These are phyloP conservation scores for Fusarium gaditjirri DNA, from an alignment of 2,329 filamentous ascomycete genomes.

Conservation along the genomic window DNA sequence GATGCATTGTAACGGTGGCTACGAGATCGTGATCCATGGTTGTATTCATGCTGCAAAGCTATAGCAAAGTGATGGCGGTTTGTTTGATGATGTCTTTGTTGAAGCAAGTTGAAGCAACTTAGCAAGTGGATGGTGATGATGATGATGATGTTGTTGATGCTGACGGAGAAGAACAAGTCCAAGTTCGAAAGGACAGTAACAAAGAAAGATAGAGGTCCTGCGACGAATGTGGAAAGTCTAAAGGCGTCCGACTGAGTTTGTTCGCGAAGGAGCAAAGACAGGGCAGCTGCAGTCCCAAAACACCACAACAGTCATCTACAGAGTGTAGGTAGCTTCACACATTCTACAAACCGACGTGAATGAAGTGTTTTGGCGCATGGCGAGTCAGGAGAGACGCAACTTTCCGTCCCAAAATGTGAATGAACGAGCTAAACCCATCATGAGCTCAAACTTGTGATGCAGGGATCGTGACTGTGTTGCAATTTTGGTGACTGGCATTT, in stretches of 20 bases:
- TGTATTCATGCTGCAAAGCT: not conserved
- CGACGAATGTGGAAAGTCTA: slow-evolving; percentile 4
- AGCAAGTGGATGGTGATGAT: not conserved
- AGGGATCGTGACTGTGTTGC: slow-evolving; percentile 13
- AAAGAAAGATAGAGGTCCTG: not conserved
- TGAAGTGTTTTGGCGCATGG: not conserved
- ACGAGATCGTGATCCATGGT: slow-evolving; percentile 20
- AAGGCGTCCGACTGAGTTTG: not conserved
- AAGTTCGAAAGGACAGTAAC: not conserved
- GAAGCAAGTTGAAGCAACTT: not conserved
- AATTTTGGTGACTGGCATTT: not conserved
- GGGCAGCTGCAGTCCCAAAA: not conserved
- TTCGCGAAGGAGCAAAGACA: not conserved
- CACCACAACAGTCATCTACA: not conserved
- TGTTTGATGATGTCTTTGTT: not conserved
- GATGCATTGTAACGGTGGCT: slow-evolving; percentile 34
- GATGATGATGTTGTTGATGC: not conserved
- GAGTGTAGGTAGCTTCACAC: not conserved
- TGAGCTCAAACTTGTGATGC: slow-evolving; percentile 14
- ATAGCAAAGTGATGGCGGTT: not conserved
- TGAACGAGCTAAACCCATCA: slow-evolving; percentile 42
- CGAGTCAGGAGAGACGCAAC: slow-evolving; percentile 13
- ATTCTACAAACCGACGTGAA: not conserved
- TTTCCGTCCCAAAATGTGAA: slow-evolving; percentile 32
- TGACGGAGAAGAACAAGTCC: not conserved